Evolutionary conservation across 305 asterid species (phyloP), one percentile per base, ranked within the genome.

Genomic region (Stenogyne calaminthoides): DNA sequence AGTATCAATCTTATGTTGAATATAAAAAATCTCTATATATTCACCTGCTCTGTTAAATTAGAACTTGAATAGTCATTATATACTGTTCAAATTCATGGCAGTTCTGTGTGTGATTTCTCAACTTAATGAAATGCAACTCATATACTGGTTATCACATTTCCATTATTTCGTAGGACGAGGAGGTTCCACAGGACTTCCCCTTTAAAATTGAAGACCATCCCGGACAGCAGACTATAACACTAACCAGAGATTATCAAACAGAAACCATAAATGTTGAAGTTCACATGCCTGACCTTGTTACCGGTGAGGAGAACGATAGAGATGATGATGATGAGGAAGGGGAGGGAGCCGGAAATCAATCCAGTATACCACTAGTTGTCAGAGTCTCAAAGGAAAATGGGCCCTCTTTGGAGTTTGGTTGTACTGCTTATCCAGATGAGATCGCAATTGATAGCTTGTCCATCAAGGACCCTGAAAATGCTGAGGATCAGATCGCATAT

Each of bases 371-470:
- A 27, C 32, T 94, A 12, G 87, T 86, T 7, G 96, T 92, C 47
- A 83, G 84, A 64, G 86, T 94, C 77, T 86, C 96, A 60, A 92
- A 84, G 89, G 75, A 47, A 6, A 47, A 47, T 36, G 92, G 87
- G 12, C 97, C 88, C 5, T 62, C 67, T 42, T 76, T 94, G 59
- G 99, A 94, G 86, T 94, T 94, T 46, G 88, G 86, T n/a, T 80
- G 89, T 60, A 85, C 93, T 11, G 92, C 97, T 74, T 88, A 71
- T 59, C 81, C 97, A 3, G 97, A 88, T 80, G 97, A 92, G 67
- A 77, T 91, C 49, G 59, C 79, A 1, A 86, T 94, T 8, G 95
- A 90, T 51, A 90, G 78, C 79, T 73, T 94, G 76, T 72, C 88
- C 9, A 69, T 92, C 64, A 92, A 83, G 83, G 85, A 88, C 46